A percentile compares a stretch with the other conserved stretches of the same genome.
Evolutionary conservation across 2,329 filamentous ascomycete genomes (phyloP).

Genomic region (Aureobasidium lini): DNA sequence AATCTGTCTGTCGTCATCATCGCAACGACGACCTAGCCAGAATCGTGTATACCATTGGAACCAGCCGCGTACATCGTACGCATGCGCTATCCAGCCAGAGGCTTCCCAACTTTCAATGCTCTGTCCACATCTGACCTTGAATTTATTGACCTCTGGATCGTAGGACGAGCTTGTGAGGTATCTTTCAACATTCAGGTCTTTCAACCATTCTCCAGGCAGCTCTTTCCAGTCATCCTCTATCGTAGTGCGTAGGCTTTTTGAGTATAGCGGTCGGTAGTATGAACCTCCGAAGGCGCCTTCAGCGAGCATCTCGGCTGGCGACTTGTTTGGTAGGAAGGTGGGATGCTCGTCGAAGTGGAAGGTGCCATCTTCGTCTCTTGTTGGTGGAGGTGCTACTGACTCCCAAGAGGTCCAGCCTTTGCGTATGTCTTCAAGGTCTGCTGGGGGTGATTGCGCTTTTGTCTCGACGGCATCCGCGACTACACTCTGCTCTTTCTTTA

Average conservation of each 20-base stretch:
- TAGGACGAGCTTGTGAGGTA: conserved; percentile 38
- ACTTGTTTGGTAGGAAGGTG: conserved; percentile 46
- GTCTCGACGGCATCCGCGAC: not conserved
- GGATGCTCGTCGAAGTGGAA: conserved; percentile 41
- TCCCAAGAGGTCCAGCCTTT: conserved; percentile 41
- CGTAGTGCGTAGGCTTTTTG: conserved; percentile 34
- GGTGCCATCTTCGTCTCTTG: conserved; percentile 33
- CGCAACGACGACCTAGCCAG: conserved; percentile 44
- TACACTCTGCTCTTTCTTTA: not conserved
- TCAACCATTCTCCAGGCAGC: conserved; percentile 38
- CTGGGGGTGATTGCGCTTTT: conserved; percentile 8
- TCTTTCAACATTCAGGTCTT: conserved; percentile 31
- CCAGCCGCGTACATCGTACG: conserved; percentile 48
- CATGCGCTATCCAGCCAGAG: conserved; percentile 48
- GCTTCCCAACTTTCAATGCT: conserved; percentile 50
- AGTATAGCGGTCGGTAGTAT: conserved; percentile 45
- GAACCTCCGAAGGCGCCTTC: conserved; percentile 48
- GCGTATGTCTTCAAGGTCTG: conserved; percentile 27
- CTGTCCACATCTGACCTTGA: conserved; percentile 46
- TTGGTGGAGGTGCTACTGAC: conserved; percentile 32
- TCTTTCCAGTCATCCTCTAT: conserved; percentile 42
- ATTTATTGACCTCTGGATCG: conserved; percentile 46
- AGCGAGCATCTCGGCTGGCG: conserved; percentile 44
- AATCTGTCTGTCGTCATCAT: conserved; percentile 47
- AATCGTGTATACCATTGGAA: conserved; percentile 52